Conservation (phyloP, 1,284 basidiomycete genomes). For the Cryptococcus sp. region DNA sequence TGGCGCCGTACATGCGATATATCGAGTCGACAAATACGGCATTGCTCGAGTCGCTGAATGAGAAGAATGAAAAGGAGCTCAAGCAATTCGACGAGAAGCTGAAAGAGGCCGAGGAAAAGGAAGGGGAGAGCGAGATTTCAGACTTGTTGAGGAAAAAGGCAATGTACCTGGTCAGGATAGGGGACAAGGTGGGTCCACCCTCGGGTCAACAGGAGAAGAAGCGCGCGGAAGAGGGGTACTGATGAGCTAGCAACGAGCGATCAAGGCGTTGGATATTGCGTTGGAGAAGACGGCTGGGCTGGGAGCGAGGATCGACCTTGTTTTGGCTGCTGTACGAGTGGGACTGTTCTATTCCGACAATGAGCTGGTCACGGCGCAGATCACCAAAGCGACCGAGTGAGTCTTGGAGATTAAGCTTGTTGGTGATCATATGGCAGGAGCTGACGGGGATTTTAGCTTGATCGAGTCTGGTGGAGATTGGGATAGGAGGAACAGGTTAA, state of each 20-base stretch:
- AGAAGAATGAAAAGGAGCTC: slow-evolving; percentile 69
- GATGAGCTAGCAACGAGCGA: slow-evolving; percentile 57
- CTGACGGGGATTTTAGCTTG: slow-evolving; percentile 55
- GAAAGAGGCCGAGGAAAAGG: slow-evolving; percentile 79
- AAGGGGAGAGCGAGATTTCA: slow-evolving; percentile 89
- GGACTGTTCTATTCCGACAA: slow-evolving; percentile 88
- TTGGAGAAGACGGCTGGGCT: slow-evolving; percentile 88
- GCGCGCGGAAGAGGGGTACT: not conserved
- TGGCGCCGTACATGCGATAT: slow-evolving; percentile 66
- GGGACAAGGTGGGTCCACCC: slow-evolving; percentile 66
- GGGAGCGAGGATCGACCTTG: slow-evolving; percentile 88
- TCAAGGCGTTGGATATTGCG: slow-evolving; percentile 77
- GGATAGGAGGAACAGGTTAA: slow-evolving; percentile 93
- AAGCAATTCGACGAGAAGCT: slow-evolving; percentile 71
- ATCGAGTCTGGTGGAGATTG: slow-evolving; percentile 97
- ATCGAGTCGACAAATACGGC: slow-evolving; percentile 51
- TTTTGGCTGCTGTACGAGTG: slow-evolving; percentile 79
- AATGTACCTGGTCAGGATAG: slow-evolving; percentile 80
- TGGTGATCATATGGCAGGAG: not conserved
- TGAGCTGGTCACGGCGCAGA: slow-evolving; percentile 63
- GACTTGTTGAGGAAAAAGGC: slow-evolving; percentile 82
- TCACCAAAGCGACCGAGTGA: slow-evolving; percentile 76
- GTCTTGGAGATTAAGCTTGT: too few species aligned
- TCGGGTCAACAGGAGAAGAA: not conserved
- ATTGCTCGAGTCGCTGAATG: slow-evolving; percentile 65